Conservation (phyloP, 108 stramenopile species). For the Discostella pseudostelligera region DNA sequence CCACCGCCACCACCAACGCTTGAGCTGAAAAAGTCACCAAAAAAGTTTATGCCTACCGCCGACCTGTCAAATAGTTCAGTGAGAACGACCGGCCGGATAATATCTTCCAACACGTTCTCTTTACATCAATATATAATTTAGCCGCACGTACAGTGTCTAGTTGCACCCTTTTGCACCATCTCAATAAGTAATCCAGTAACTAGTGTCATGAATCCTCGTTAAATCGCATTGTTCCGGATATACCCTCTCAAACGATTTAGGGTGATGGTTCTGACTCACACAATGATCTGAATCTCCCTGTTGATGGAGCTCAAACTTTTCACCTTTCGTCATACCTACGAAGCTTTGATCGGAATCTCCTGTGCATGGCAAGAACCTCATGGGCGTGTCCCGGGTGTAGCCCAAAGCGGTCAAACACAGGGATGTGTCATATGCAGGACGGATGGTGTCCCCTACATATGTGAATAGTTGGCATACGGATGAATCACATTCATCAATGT, state of each 20-base stretch:
- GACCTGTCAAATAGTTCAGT: no score
- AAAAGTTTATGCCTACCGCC: no score
- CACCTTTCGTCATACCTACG: neutral
- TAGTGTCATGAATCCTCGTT: constrained; percentile 11
- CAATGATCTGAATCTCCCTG: constrained; percentile 5
- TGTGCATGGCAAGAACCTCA: constrained; percentile 6
- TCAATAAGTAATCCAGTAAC: constrained; percentile 36
- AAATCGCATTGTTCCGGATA: constrained; percentile 23
- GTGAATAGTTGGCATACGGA: neutral
- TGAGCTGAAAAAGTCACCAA: no score
- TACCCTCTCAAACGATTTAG: constrained; percentile 28
- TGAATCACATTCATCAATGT: constrained; percentile 1
- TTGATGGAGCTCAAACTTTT: constrained; percentile 26
- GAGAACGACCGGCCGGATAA: no score
- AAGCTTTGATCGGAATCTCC: constrained; percentile 15
- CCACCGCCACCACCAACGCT: no score
- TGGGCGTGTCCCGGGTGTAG: neutral
- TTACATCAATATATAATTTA: no score
- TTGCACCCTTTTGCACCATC: no score
- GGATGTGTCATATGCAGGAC: neutral
- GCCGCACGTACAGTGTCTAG: no score
- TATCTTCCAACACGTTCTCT: no score
- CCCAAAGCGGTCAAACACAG: constrained; percentile 19
- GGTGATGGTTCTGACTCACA: constrained; percentile 28
- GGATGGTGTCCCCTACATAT: neutral